Percentiles rank a stretch among this genome's conserved stretches.
These are phyloP conservation scores for Aquanectria penicillioides DNA, from an alignment of 2,329 filamentous ascomycete species.

Conservation along the genomic window DNA sequence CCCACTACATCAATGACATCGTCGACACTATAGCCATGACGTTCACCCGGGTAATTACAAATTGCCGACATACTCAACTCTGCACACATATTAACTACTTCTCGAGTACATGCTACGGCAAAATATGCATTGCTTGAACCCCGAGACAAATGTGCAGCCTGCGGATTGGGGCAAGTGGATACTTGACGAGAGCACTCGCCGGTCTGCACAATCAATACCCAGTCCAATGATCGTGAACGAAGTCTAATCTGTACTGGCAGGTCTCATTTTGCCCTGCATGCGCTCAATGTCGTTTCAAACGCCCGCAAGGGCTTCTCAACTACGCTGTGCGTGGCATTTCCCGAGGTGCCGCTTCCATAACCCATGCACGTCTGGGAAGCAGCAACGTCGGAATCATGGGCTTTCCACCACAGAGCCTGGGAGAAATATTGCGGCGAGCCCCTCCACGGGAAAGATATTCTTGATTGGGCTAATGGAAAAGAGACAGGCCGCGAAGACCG, in stretches of 20 bases:
- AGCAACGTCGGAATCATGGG: background rate
- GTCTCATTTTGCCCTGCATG: background rate
- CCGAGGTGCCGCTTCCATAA: background rate
- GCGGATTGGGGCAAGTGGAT: background rate
- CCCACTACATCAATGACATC: background rate
- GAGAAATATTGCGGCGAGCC: background rate
- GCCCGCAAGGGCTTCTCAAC: background rate
- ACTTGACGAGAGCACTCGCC: background rate
- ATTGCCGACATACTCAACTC: background rate
- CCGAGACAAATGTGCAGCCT: background rate
- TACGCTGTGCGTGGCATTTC: background rate
- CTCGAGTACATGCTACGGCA: background rate
- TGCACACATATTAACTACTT: background rate
- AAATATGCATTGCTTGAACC: background rate
- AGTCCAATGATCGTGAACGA: background rate
- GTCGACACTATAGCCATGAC: constrained; percentile 3
- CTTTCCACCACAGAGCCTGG: background rate
- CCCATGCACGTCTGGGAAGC: background rate
- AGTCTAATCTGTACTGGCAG: background rate
- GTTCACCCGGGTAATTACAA: background rate
- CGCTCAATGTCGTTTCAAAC: background rate
- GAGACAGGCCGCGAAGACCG: background rate
- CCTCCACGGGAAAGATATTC: background rate
- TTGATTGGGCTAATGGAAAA: background rate
- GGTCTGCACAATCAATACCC: background rate